Percentiles rank a stretch among this genome's conserved stretches.
These are phyloP conservation scores for Millerozyma miso DNA, from an alignment of 805 yeast species.

Conservation along the genomic window DNA sequence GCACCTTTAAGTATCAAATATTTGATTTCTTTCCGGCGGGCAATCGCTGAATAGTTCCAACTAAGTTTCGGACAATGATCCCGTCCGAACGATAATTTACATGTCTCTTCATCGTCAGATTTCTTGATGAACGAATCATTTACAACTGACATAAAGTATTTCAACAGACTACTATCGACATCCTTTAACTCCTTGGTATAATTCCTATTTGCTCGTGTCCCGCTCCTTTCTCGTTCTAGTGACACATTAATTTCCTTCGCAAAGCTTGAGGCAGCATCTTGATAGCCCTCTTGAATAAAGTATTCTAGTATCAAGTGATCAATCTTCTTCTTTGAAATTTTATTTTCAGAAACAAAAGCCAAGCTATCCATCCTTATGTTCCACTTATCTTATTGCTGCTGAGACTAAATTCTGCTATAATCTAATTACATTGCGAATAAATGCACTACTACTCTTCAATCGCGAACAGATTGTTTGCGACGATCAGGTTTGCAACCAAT, in stretches of 20 bases:
- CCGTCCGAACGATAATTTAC: background rate
- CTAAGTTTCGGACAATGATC: slow-evolving; percentile 9
- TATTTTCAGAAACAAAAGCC: background rate
- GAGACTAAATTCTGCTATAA: background rate
- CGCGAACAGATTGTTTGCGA: background rate
- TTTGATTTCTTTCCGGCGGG: slow-evolving; percentile 51
- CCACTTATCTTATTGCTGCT: background rate
- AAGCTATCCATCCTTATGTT: background rate
- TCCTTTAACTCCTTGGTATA: background rate
- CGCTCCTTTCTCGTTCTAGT: background rate
- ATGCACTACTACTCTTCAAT: background rate
- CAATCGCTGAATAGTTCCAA: slow-evolving; percentile 47
- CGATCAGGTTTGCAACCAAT: background rate
- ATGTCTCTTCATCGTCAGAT: background rate
- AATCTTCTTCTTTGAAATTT: slow-evolving; percentile 31
- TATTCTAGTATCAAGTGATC: slow-evolving; percentile 64
- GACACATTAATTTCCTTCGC: slow-evolving; percentile 49
- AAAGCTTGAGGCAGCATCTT: slow-evolving; percentile 59
- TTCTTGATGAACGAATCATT: background rate
- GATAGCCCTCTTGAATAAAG: slow-evolving; percentile 74
- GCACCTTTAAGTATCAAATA: slow-evolving; percentile 53
- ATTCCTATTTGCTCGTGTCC: background rate
- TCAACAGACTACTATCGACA: background rate
- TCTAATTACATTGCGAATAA: background rate
- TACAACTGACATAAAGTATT: background rate